Base-by-base conservation (phyloP, 148 eudicot species). In the Rhododendron ovatum region DNA sequence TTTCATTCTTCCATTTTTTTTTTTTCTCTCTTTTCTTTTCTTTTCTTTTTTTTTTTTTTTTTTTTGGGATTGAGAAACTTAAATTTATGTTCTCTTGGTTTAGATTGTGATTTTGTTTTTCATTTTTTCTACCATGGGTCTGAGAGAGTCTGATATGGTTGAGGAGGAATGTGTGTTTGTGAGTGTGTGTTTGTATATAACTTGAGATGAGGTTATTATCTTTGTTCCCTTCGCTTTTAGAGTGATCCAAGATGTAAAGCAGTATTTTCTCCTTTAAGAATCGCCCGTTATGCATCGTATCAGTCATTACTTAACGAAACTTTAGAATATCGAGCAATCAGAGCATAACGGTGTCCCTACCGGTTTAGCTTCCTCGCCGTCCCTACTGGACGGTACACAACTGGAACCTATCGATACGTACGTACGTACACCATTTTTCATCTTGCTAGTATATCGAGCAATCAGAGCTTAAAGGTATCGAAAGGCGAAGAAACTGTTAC, bases 141-240 rank as follows among this genome's bases (percentile, higher is more conserved):
- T 83, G 78, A 83, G 76, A 67, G 76, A 43, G 77, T 50, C 80
- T 74, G 30, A 18, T 11, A 84, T n/a, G 51, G 65, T 84, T 84
- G 57, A 35, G 75, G 47, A 30, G 33, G 30, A 39, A 41, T 47
- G 76, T 48, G 41, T 30, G 37, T 69, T 71, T 71, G 79, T 83
- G 37, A 59, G 82, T 53, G 83, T 87, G 55, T 77, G 43, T 82
- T 48, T 88, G 83, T 82, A 81, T 65, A 84, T 82, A 84, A 33
- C 81, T 8, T 30, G 59, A 78, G 82, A 75, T 47, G 81, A 20
- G 50, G 51, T 26, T 77, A 24, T 48, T 82, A 74, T 35, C 45
- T 74, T 75, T 71, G 76, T 71, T 69, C 55, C 84, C 22, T 4
- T 53, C 79, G 63, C 41, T 18, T 47, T 45, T 41, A 61, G 80